Conservation (phyloP, 495 filamentous ascomycete genomes). For the Trichoderma reesei region DNA sequence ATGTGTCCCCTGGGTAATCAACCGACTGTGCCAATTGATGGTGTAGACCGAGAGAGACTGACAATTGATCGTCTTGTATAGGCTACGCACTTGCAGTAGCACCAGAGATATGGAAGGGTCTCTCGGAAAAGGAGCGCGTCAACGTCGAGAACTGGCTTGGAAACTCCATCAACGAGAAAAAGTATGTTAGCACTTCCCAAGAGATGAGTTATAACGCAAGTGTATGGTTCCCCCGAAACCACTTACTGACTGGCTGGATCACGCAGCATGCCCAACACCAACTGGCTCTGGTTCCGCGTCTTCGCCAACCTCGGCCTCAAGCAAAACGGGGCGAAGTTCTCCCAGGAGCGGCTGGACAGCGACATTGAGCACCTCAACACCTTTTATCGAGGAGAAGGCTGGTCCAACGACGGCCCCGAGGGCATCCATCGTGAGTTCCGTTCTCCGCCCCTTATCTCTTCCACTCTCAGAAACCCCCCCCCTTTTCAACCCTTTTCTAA, state of each 20-base stretch:
- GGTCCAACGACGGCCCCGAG: conserved; percentile 72
- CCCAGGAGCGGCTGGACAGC: conserved; percentile 53
- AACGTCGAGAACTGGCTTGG: conserved; percentile 61
- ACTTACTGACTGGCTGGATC: conserved; percentile 8
- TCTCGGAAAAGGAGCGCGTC: conserved; percentile 46
- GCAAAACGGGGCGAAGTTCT: conserved; percentile 57
- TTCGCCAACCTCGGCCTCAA: conserved; percentile 72
- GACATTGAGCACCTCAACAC: conserved; percentile 71
- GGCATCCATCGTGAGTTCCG: conserved; percentile 48
- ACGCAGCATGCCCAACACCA: conserved; percentile 46
- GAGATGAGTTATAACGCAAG: background rate
- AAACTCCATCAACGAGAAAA: conserved; percentile 62
- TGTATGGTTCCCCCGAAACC: background rate
- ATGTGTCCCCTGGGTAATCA: conserved; percentile 55
- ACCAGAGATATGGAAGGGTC: conserved; percentile 55
- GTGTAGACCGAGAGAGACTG: background rate
- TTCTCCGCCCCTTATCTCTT: background rate
- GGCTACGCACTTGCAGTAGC: conserved; percentile 54
- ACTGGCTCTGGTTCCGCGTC: conserved; percentile 71
- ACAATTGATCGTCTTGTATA: background rate
- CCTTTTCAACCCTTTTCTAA: background rate
- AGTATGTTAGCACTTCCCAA: conserved; percentile 25
- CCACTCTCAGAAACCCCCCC: background rate
- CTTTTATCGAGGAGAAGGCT: conserved; percentile 69
- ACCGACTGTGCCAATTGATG: conserved; percentile 22